Base-by-base conservation (phyloP, 1,284 basidiomycete species). In the Papiliotrema fonsecae region DNA sequence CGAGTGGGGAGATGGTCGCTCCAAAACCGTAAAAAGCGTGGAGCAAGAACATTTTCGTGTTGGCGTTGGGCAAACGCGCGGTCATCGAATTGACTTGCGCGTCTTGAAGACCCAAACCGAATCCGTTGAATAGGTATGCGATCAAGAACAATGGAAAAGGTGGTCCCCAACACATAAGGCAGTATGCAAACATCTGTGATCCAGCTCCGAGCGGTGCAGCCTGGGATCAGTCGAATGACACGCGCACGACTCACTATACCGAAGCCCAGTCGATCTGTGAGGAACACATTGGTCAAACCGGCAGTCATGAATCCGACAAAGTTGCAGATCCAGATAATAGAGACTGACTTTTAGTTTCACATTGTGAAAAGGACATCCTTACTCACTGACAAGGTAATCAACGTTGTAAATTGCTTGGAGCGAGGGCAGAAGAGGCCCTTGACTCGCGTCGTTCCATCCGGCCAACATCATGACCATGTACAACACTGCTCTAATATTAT, bases 81-180 rank as follows among this genome's bases (percentile, higher is more conserved):
- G 54, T 50, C 7, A 72, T 44, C 6, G 64, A 58, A 58, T 70
- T 72, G 47, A 65, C 61, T 57, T 70, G 69, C 2, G 69, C 67
- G 46, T 72, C 69, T 61, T 80, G 78, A 22, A 82, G 60, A 6
- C 79, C 76, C 37, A 82, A 68, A 0, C 82, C 84, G 42, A 82
- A 77, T 1, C 86, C 85, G 47, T 79, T 81, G 49, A 85, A 73
- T 3, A 75, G 61, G 58, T 78, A 87, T 0, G 79, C 78, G 37
- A 82, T 60, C 38, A 82, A 78, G 60, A 86, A 82, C 4, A 82
- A 73, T 0, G 83, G 82, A 64, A 84, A 88, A 0, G 86, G 85
- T 3, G 79, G 77, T 2, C 79, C 82, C 21, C 82, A 77, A 13
- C 78, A 76, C 56, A 82, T 77, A 30, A 86, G 69, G 4, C 69